Percentiles rank a stretch among this genome's conserved stretches.
phyloP scores from a whole-genome alignment of 768 basidiomycete species.

The Auricularia sp. region DNA sequence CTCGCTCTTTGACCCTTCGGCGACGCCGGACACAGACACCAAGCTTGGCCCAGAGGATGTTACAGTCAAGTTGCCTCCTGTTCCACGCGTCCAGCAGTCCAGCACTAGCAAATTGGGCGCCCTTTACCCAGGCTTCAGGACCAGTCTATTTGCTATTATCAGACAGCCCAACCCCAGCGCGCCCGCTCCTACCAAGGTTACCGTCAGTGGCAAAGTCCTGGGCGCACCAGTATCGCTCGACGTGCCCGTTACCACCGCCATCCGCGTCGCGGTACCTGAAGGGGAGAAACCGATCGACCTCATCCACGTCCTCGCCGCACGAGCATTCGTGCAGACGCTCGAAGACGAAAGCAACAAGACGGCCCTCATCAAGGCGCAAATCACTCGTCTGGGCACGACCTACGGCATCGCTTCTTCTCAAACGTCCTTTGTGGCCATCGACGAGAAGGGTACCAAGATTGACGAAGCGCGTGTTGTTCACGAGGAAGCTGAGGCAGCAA shows the following conservation, averaged over 20 bases:
- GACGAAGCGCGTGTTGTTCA: neutral
- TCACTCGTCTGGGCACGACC: slow-evolving; percentile 38
- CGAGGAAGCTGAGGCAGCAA: neutral
- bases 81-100: slow-evolving; percentile 9
- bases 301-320: slow-evolving; percentile 46
- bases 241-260: slow-evolving; percentile 7
- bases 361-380: slow-evolving; percentile 23
- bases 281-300: neutral
- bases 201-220: slow-evolving; percentile 5
- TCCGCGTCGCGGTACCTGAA: neutral
- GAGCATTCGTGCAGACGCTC: slow-evolving; percentile 42
- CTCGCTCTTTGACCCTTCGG: slow-evolving; percentile 2
- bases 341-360: slow-evolving; percentile 18
- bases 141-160: slow-evolving; percentile 12
- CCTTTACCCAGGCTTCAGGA: slow-evolving; percentile 8
- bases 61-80: slow-evolving; percentile 7
- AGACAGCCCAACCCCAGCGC: neutral
- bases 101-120: neutral
- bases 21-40: neutral
- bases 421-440: slow-evolving; percentile 50
- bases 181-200: neutral
- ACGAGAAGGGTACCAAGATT: slow-evolving; percentile 12
- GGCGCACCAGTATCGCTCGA: slow-evolving; percentile 9
- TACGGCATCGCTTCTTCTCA: slow-evolving; percentile 43
- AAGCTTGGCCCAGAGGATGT: neutral